phyloP scores from a whole-genome alignment of 768 basidiomycete species.

The Panaeolus papilionaceus region DNA sequence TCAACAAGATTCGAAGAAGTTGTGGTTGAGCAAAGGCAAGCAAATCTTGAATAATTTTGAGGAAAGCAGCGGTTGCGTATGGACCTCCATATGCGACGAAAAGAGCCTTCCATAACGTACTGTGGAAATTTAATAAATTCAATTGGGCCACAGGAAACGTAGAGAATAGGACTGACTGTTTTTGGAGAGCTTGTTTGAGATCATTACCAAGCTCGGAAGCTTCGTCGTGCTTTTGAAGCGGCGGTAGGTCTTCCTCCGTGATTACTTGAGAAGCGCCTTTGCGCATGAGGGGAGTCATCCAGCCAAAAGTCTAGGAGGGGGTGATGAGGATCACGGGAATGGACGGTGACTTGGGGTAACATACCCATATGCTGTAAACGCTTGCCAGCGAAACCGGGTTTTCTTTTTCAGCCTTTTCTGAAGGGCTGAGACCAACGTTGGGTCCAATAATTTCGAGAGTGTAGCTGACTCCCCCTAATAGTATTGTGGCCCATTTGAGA shows the following conservation, averaged over 20 bases:
- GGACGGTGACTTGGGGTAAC: conserved; percentile 20
- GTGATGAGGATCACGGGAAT: conserved; percentile 11
- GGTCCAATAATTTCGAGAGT: conserved; percentile 74
- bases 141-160: background rate
- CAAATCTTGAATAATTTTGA: conserved; percentile 83
- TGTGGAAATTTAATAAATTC: conserved; percentile 29
- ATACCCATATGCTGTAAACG: conserved; percentile 75
- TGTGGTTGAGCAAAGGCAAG: conserved; percentile 89
- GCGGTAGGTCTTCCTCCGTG: conserved; percentile 86
- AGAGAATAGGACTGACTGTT: conserved; percentile 55
- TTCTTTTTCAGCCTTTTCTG: conserved; percentile 52
- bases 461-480: conserved; percentile 61
- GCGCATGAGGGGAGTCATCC: conserved; percentile 84
- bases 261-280: conserved; percentile 71
- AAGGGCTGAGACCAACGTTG: conserved; percentile 44
- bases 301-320: conserved; percentile 66
- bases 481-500: conserved; percentile 49
- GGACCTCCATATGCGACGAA: conserved; percentile 81
- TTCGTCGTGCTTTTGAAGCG: conserved; percentile 70
- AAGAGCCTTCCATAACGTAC: conserved; percentile 77
- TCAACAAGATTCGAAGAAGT: conserved; percentile 77
- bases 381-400: conserved; percentile 80
- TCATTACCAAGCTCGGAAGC: conserved; percentile 69
- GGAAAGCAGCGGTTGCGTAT: conserved; percentile 60
- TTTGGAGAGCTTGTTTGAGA: conserved; percentile 64